A percentile compares a stretch with the other conserved stretches of the same genome.
phyloP scores from a whole-genome alignment of 257 asterid genomes.

The Capsicum baccatum region DNA sequence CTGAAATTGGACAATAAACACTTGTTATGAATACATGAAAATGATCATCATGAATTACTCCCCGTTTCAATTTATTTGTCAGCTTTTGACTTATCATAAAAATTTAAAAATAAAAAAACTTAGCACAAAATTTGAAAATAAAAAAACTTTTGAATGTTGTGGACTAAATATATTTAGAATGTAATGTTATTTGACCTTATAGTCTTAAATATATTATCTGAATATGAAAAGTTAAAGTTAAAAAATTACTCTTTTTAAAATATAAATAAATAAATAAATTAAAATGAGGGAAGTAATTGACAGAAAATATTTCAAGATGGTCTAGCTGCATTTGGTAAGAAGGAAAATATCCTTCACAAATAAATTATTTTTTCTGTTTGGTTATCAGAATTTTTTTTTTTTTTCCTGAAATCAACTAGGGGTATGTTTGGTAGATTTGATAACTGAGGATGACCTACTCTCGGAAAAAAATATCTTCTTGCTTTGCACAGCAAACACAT shows the following conservation, averaged over 20 bases:
- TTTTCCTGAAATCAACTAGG: not conserved
- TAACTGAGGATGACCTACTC: not conserved
- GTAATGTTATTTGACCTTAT: no score
- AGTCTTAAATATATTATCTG: no score
- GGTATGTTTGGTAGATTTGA: not conserved
- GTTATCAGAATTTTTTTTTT: not conserved
- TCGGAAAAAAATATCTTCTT: not conserved
- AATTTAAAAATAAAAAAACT: no score
- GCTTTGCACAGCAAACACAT: not conserved
- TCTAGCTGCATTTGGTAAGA: not conserved
- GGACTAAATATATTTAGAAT: no score
- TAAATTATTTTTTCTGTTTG: not conserved
- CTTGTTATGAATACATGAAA: not conserved
- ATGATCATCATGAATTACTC: not conserved
- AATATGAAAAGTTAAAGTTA: no score
- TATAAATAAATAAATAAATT: no score
- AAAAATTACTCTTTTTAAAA: no score
- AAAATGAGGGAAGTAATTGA: not conserved
- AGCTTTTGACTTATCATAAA: not conserved
- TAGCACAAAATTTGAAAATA: no score
- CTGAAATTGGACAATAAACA: not conserved
- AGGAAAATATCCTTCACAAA: no score
- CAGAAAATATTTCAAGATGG: not conserved
- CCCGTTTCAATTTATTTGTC: rapidly evolving
- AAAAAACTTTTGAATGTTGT: no score